Evolutionary conservation across 2,329 filamentous ascomycete genomes (phyloP).

Genomic region (Neoarthrinium moseri): DNA sequence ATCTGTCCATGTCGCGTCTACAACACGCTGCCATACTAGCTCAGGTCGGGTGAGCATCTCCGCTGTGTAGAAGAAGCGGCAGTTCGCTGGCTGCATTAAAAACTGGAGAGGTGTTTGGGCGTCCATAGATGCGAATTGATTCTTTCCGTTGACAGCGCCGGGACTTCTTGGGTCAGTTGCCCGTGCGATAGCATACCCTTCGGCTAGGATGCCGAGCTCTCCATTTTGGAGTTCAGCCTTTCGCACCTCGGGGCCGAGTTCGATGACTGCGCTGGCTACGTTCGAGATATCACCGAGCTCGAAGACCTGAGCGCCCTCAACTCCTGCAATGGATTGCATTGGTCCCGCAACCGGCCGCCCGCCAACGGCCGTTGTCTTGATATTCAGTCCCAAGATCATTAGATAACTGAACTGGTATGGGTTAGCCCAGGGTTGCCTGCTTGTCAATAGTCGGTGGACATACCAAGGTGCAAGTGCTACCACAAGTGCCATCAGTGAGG

Average conservation of each 20-base stretch:
- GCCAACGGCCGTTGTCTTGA: conserved; percentile 47
- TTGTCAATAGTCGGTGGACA: background rate
- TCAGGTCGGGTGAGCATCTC: conserved; percentile 39
- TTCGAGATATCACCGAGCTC: conserved; percentile 25
- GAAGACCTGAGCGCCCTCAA: conserved; percentile 42
- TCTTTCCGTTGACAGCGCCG: conserved; percentile 34
- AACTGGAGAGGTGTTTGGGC: conserved; percentile 41
- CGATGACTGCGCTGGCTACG: conserved; percentile 24
- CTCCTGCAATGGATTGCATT: conserved; percentile 49
- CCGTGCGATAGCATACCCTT: conserved; percentile 31
- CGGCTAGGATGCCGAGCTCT: conserved; percentile 28
- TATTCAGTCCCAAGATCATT: conserved; percentile 46
- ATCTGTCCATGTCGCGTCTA: conserved; percentile 34
- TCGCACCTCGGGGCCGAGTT: conserved; percentile 17
- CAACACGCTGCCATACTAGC: conserved; percentile 37
- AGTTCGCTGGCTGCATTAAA: conserved; percentile 42
- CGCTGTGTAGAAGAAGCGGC: conserved; percentile 45
- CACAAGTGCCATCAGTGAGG: conserved; percentile 54
- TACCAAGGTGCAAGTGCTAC: conserved; percentile 50
- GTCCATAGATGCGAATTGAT: conserved; percentile 29
- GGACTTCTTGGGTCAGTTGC: conserved; percentile 17
- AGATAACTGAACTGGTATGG: conserved; percentile 46
- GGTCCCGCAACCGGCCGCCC: conserved; percentile 40
- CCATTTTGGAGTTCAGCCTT: conserved; percentile 15
- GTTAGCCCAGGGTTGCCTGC: background rate